phyloP scores from a whole-genome alignment of 306 rosid genomes.

The Cajanus cajan region DNA sequence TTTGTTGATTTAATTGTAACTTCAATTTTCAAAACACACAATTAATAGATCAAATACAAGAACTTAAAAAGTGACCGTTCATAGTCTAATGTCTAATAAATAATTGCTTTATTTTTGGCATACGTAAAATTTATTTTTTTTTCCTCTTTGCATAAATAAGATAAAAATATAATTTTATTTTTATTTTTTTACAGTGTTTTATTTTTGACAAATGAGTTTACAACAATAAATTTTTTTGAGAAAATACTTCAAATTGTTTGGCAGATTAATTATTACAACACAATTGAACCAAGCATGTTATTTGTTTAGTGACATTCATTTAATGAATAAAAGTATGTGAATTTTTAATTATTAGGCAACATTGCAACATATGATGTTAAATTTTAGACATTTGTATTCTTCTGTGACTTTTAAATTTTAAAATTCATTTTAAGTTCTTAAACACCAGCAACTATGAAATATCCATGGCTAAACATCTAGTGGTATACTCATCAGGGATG shows the following conservation, averaged over 20 bases:
- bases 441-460: not conserved
- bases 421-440: not conserved
- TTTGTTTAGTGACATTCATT: not conserved
- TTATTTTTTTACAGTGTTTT: not conserved
- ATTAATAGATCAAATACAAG: too few relatives aligned
- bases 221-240: not conserved
- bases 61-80: too few relatives aligned
- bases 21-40: too few relatives aligned
- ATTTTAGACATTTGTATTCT: not conserved
- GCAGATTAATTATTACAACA: not conserved
- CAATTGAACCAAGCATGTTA: not conserved
- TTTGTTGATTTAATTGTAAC: too few relatives aligned
- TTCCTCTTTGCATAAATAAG: not conserved
- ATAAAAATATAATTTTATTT: not conserved
- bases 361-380: not conserved
- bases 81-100: too few relatives aligned
- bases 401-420: not conserved
- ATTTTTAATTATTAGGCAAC: not conserved
- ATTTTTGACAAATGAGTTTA: not conserved
- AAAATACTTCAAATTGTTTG: not conserved
- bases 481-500: not conserved
- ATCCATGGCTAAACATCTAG: not conserved
- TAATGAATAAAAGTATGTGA: not conserved
- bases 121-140: too few relatives aligned
- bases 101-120: too few relatives aligned